These are phyloP conservation scores for Echria macrotheca DNA, from an alignment of 495 filamentous ascomycete genomes.

Conservation along the genomic window DNA sequence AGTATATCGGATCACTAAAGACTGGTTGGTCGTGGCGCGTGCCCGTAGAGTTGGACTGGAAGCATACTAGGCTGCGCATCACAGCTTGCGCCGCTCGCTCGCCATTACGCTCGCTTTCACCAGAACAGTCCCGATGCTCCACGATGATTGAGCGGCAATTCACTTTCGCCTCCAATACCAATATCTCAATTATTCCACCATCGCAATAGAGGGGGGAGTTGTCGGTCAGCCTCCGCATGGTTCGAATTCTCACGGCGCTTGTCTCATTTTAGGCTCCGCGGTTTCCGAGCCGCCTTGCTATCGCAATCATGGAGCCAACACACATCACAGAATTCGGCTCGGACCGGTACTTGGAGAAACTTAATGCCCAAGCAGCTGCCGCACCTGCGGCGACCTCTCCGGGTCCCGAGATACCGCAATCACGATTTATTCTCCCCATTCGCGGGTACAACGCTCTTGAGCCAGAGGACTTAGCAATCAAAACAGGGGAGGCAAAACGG, in stretches of 20 bases:
- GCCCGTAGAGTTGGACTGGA: too few species aligned
- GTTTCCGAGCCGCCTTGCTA: constrained; percentile 10
- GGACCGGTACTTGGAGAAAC: constrained; percentile 48
- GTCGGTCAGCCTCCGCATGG: constrained; percentile 14
- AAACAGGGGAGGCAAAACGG: constrained; percentile 30
- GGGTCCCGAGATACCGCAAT: constrained; percentile 12
- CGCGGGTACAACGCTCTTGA: constrained; percentile 27
- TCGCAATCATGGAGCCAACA: constrained; percentile 44
- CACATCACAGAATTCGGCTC: constrained; percentile 56
- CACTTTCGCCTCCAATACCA: constrained; percentile 27
- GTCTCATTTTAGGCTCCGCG: constrained; percentile 19
- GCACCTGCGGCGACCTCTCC: constrained; percentile 17
- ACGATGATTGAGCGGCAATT: constrained; percentile 44
- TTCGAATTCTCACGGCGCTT: constrained; percentile 11
- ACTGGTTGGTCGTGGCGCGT: too few species aligned
- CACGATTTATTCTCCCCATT: constrained; percentile 39
- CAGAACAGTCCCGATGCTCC: constrained; percentile 32
- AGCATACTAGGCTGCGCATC: too few species aligned
- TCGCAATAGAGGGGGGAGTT: constrained; percentile 30
- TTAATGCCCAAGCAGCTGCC: constrained; percentile 34
- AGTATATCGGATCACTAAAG: too few species aligned
- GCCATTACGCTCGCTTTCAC: too few species aligned
- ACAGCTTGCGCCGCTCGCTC: too few species aligned
- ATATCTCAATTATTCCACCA: constrained; percentile 24
- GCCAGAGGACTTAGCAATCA: constrained; percentile 17